Evolutionary conservation across 116 monocot genomes (phyloP).

Genomic region (Dioscorea cayenensis): DNA sequence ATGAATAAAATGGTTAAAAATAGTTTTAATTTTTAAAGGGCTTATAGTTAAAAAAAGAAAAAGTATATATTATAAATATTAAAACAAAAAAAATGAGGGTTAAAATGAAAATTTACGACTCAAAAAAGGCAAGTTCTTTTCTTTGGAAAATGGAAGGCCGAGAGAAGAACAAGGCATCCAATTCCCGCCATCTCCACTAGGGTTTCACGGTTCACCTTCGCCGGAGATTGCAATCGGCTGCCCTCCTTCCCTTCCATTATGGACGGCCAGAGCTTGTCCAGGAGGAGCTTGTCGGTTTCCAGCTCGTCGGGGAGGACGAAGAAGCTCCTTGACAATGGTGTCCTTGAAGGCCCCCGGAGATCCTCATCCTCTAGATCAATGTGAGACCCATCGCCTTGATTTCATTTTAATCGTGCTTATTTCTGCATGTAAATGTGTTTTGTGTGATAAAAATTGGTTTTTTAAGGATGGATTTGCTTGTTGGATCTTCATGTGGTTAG

Average conservation of each 20-base stretch:
- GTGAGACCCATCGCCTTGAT: not conserved
- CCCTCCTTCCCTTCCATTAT: not conserved
- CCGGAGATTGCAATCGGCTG: not conserved
- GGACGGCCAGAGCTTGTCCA: slow-evolving; percentile 1
- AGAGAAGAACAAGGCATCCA: not conserved
- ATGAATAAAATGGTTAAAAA: no score
- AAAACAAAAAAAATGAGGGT: no score
- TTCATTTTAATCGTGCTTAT: not conserved
- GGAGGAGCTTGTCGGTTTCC: not conserved
- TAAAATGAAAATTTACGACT: no score
- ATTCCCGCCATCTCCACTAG: not conserved
- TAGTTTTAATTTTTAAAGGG: no score
- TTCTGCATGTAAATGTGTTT: not conserved
- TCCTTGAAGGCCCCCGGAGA: not conserved
- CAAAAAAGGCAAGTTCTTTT: no score
- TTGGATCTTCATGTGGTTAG: no score
- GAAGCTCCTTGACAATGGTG: not conserved
- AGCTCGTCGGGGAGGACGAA: not conserved
- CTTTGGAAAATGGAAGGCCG: slow-evolving; percentile 2
- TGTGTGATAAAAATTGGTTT: not conserved
- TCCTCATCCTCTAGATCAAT: not conserved
- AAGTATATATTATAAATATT: no score
- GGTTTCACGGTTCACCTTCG: not conserved
- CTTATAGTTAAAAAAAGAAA: no score
- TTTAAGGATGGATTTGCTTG: no score